phyloP scores from a whole-genome alignment of 176 grass and related monocot genomes.

The Hsuehochloa calcarea region DNA sequence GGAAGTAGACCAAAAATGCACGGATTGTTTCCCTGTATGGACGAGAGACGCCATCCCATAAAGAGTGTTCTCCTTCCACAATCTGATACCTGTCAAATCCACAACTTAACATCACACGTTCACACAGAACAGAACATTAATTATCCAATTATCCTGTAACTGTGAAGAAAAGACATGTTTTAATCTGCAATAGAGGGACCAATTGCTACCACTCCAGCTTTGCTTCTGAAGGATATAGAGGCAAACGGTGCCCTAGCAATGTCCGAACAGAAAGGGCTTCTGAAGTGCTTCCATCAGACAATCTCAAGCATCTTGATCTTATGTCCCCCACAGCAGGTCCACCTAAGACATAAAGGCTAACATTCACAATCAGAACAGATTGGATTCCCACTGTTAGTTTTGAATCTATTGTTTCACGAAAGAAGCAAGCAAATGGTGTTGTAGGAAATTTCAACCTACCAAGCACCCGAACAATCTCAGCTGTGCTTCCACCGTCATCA shows the following conservation, averaged over 20 bases:
- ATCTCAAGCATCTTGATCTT: slow-evolving; percentile 94
- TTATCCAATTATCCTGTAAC: not conserved
- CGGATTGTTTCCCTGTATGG: slow-evolving; percentile 94
- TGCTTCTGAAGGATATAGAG: slow-evolving; percentile 75
- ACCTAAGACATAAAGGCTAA: slow-evolving; percentile 43
- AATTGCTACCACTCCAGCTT: slow-evolving; percentile 72
- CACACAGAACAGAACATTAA: slow-evolving; percentile 18
- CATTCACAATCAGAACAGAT: slow-evolving; percentile 16
- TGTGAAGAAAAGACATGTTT: slow-evolving; percentile 10
- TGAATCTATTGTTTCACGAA: not conserved
- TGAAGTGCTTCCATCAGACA: slow-evolving; percentile 91
- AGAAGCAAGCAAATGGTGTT: not conserved
- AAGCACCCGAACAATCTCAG: slow-evolving; percentile 94
- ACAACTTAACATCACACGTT: slow-evolving; percentile 29
- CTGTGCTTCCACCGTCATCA: slow-evolving; percentile 96
- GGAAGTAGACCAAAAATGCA: slow-evolving; percentile 91
- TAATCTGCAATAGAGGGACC: not conserved
- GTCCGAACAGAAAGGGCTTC: slow-evolving; percentile 85
- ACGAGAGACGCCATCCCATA: slow-evolving; percentile 92
- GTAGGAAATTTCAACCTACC: slow-evolving; percentile 44
- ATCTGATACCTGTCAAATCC: slow-evolving; percentile 67
- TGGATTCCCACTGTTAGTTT: not conserved
- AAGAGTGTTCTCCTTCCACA: slow-evolving; percentile 85
- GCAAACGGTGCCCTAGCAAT: slow-evolving; percentile 90
- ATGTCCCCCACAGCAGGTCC: slow-evolving; percentile 97